Base-by-base conservation (phyloP, 768 basidiomycete genomes). In the Mycena vitilis region DNA sequence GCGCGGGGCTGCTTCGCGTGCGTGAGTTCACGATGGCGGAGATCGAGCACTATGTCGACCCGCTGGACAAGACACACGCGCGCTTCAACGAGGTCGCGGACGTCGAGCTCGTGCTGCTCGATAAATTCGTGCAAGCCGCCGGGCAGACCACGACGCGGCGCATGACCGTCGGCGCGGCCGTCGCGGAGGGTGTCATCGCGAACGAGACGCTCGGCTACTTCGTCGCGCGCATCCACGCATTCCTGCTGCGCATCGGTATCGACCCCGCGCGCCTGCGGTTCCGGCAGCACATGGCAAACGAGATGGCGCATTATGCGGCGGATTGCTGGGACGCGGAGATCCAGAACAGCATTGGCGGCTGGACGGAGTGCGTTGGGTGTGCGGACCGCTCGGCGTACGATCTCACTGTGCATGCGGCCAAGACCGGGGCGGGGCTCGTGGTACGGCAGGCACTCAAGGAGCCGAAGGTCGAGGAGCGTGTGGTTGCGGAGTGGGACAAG, bases 241-340 rank as follows among this genome's bases (percentile, higher is more conserved):
- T 96, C 87, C 85, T 99, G 58, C 74, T 90, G 73, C 93, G 93
- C 81, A 95, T 99, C 75, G 98, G 97, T 68, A 92, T 99, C 79
- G 85, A 96, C 82, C 90, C 91, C 16, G 70, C 76, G 54, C 88
- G 95, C 10, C 83, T 98, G 70, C 89, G 98, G 60, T 99, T 98
- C 88, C 87, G 98, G 40, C 98, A 99, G 76, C 98, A 99, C 79
- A 99, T 99, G 98, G 87, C 82, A 44, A 99, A 99, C 81, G 98
- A 99, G 84, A 99, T 99, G 97, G 98, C 98, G 1, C 98, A 99
- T 79, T 99, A 99, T 78, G 97, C 98, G 62, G 89, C 95, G 45
- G 97, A 99, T 81, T 99, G 98, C 80, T 99, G 98, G 98, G 98
- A 99, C 77, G 98, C 96, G 49, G 98, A 99, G 83, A 98, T 99